Evolutionary conservation across 805 yeast genomes (phyloP), one percentile per base, ranked within the genome.

Genomic region (Schizosaccharomyces cryophilus): DNA sequence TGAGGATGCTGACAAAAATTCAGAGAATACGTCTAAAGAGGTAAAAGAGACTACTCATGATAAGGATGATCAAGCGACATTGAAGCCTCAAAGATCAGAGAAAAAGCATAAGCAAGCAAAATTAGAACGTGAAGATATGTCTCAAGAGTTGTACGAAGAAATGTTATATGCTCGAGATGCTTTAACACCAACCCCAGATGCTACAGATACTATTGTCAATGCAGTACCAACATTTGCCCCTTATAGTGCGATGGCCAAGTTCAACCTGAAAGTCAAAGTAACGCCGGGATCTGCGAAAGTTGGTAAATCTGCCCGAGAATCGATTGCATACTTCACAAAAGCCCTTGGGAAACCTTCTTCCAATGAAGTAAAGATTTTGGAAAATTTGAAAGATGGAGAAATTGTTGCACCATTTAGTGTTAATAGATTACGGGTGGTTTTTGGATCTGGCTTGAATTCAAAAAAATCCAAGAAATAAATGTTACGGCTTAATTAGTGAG

Each of bases 221-320:
- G 80, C 85, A 5, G 78, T 90, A 13, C 94, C 96, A 0, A 81
- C 87, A 21, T 90, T 88, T 75, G 96, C 93, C 0, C 98, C 98
- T 1, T 93, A 96, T 95, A 71, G 79, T 13, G 77, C 96, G 0
- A 70, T 93, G 64, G 77, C 74, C 63, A 84, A 84, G 68, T 80
- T 77, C 70, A 82, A 85, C 67, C 88, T 85, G 72, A 87, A 87
- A 69, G 83, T 86, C 42, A 90, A 90, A 69, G 72, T 90, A 38
- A 85, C 82, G 65, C 89, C 95, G 0, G 83, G 83, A 0, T 74
- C 78, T 35, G 81, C 82, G 31, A 93, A 93, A 69, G 89, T 90
- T 69, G 95, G 96, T 1, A 93, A 93, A 68, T 82, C 93, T 1
- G 58, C 54, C 7, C 42, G 60, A n/a, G 60, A 56, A 31, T 24